phyloP scores from a whole-genome alignment of 2,329 filamentous ascomycete species.

The Trichoderma atrobrunneum region DNA sequence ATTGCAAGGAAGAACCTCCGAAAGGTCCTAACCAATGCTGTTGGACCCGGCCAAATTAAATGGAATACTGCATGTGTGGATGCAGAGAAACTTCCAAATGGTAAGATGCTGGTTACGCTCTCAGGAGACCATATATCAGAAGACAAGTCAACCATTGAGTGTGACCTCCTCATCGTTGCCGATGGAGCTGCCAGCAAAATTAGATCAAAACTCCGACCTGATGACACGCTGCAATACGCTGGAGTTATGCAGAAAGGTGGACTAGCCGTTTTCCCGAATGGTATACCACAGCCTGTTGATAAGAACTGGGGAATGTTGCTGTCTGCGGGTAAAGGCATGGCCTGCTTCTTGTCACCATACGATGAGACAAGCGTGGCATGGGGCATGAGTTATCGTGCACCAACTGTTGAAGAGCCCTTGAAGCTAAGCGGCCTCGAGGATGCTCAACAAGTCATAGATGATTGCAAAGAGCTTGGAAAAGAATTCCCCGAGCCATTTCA shows the following conservation, averaged over 20 bases:
- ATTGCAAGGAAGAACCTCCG: not conserved
- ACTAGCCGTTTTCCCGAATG: constrained; percentile 35
- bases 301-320: constrained; percentile 40
- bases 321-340: constrained; percentile 37
- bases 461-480: constrained; percentile 27
- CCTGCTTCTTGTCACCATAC: constrained; percentile 45
- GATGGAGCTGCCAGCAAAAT: constrained; percentile 45
- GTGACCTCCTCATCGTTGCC: constrained; percentile 45
- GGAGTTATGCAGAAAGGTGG: constrained; percentile 41
- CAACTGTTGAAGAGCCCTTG: not conserved
- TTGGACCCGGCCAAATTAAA: not conserved
- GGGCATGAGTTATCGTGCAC: constrained; percentile 36
- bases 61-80: constrained; percentile 24
- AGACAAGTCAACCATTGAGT: constrained; percentile 25
- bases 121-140: not conserved
- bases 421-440: not conserved
- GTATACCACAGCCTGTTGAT: constrained; percentile 34
- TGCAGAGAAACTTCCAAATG: constrained; percentile 23
- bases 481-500: constrained; percentile 36
- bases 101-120: constrained; percentile 26
- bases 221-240: constrained; percentile 39
- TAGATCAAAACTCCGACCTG: constrained; percentile 36
- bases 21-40: not conserved
- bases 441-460: not conserved
- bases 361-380: constrained; percentile 42